Percentiles rank a stretch among this genome's conserved stretches.
Conservation (phyloP, 202 grass and related monocot genomes). For the Miscanthus sacchariflorus region DNA sequence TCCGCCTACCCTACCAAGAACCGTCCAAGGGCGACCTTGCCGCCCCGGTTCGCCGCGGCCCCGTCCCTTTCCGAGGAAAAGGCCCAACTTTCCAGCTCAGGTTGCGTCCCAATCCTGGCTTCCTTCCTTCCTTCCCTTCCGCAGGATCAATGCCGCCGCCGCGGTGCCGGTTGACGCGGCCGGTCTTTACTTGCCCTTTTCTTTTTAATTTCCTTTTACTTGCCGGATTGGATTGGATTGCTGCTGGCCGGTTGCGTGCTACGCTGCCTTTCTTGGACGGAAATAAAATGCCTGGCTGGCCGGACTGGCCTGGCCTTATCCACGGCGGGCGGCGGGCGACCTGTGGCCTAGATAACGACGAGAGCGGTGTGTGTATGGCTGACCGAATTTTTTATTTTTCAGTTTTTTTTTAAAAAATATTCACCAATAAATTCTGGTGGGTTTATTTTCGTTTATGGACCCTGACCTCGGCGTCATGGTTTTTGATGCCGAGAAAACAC, state of each 20-base stretch:
- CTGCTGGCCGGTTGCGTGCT: conserved; percentile 42
- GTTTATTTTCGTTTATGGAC: too few relatives aligned
- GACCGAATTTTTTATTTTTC: too few relatives aligned
- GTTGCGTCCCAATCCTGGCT: conserved; percentile 37
- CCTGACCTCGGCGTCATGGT: too few relatives aligned
- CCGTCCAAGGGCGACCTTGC: conserved; percentile 33
- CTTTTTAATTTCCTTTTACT: conserved; percentile 26
- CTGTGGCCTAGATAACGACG: conserved; percentile 20
- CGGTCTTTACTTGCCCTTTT: conserved; percentile 14
- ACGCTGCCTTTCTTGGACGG: conserved; percentile 10
- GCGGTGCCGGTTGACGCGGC: background rate
- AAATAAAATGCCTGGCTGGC: background rate
- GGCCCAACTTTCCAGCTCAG: conserved; percentile 27
- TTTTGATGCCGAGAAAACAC: too few relatives aligned
- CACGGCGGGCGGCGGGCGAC: background rate
- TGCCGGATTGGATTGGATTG: conserved; percentile 43
- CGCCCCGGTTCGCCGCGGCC: conserved; percentile 46
- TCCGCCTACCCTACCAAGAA: conserved; percentile 15
- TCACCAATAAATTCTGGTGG: too few relatives aligned
- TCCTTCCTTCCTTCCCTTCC: conserved; percentile 11
- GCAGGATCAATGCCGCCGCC: conserved; percentile 38
- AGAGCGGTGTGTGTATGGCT: background rate
- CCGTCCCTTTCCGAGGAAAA: conserved; percentile 48
- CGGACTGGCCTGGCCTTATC: conserved; percentile 21
- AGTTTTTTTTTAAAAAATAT: too few relatives aligned